Evolutionary conservation across 768 basidiomycete genomes (phyloP), one percentile per base, ranked within the genome.

Genomic region (Hypholoma sublateritium): DNA sequence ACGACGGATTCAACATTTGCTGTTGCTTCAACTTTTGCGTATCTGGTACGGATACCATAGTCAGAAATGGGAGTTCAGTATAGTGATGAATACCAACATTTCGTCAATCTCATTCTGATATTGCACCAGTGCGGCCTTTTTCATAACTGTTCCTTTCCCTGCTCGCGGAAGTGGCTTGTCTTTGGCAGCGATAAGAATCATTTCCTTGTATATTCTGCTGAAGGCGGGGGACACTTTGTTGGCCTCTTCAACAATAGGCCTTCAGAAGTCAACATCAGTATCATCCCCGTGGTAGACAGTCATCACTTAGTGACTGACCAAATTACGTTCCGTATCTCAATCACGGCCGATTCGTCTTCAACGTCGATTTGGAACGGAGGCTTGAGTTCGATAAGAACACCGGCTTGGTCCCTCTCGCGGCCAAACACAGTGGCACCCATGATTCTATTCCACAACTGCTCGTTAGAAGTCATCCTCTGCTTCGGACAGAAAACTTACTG

Each of bases 201-300:
- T 79, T 62, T 85, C 79, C 53, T 80, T 79, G 66, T 80, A 81
- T 8, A 82, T 73, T 22, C 76, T 70, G 54, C 76, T 78, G 56
- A 75, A 80, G 1, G 69, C 57, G 0, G 82, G 80, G 4, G 74
- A 72, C 24, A 70, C 65, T 53, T 67, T 69, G 61, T 82, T 82
- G 5, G 79, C 79, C 39, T 79, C 74, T 34, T 80, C 78, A 8
- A 80, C 69, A 4, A 67, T 58, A 9, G 65, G 70, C 75, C 76
- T 79, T 41, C 39, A 6, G n/a, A 6, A 24, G 14, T 8, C 16
- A 47, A 14, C 1, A n/a, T 47, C 11, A 47, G 25, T 45, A 24
- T 5, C 5, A 22, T 44, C 8, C 6, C 5, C 1, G 17, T 17
- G 17, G 12, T 17, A 17, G n/a, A 17, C n/a, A 21, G n/a, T 17